Evolutionary conservation across 805 yeast genomes (phyloP), one percentile per base, ranked within the genome.

Genomic region (Ogataea ganodermae): DNA sequence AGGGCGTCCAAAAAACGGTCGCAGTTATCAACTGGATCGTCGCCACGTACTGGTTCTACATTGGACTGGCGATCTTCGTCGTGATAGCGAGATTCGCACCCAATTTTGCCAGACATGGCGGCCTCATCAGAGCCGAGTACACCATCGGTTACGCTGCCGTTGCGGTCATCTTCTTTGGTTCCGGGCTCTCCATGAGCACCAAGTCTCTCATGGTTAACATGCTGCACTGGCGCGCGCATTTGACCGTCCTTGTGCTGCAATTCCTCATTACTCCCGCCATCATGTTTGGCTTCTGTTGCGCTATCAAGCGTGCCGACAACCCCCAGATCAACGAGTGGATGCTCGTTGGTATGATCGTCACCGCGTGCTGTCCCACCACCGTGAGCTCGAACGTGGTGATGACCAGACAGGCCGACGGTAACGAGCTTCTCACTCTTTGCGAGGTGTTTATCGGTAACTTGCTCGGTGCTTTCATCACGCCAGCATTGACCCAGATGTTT

Each of bases 371-470:
- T 64, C 97, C 97, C 23, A 90, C 97, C 7, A 90, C 97, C 0
- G 96, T 90, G 16, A 81, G 91, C 0, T 89, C 96, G 1, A 90
- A 90, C 62, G 96, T 90, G 23, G 91, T 90, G 23, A 90, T 90
- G 96, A 90, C 97, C 5, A 76, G 82, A 44, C 78, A 78, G 49
- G 96, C 97, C 0, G 82, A 84, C 55, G 97, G 96, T 7, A 88
- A 89, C 65, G 91, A 81, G 54, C 51, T 60, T 14, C 68, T 89
- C 44, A 84, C 96, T 16, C 70, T 89, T 6, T 84, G 94, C 63
- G 96, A 89, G 63, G 96, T 90, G 8, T 81, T 89, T 49, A 75
- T 89, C 27, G 96, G 96, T 1, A 90, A 90, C 61, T 60, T 89
- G 40, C 60, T 89, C 35, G 97, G 97, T 2, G 94, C 94, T 0